These are phyloP conservation scores for Xylariaceae sp. DNA, from an alignment of 2,329 filamentous ascomycete species.

Conservation along the genomic window DNA sequence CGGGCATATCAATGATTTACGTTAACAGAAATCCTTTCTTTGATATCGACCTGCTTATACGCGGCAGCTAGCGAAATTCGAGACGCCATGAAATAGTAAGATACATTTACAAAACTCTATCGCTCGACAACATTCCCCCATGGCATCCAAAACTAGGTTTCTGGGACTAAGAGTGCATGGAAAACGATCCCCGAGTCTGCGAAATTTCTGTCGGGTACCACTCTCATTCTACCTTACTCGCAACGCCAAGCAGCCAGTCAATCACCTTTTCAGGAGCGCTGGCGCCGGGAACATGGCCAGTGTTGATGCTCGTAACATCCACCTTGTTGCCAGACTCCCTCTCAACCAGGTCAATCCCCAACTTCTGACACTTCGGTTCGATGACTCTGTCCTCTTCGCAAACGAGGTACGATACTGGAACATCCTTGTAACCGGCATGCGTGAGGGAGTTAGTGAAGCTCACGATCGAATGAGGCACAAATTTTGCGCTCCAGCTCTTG, in stretches of 20 bases:
- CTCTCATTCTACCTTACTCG: neutral
- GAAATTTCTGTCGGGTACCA: too few relatives aligned
- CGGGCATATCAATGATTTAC: too few relatives aligned
- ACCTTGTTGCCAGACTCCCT: slow-evolving; percentile 31
- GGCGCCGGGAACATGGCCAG: slow-evolving; percentile 35
- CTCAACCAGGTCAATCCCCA: slow-evolving; percentile 32
- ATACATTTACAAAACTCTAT: too few relatives aligned
- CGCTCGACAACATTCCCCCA: too few relatives aligned
- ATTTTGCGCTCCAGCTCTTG: neutral
- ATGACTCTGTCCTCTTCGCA: slow-evolving; percentile 37
- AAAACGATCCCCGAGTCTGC: too few relatives aligned
- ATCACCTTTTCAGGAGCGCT: slow-evolving; percentile 29
- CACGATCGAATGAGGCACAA: slow-evolving; percentile 32
- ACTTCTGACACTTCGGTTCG: slow-evolving; percentile 33
- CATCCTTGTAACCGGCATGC: slow-evolving; percentile 39
- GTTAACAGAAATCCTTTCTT: too few relatives aligned
- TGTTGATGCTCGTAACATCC: slow-evolving; percentile 36
- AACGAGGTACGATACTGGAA: slow-evolving; percentile 39
- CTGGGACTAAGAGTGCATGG: too few relatives aligned
- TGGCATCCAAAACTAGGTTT: too few relatives aligned
- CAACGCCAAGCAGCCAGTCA: slow-evolving; percentile 21
- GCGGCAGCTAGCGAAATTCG: too few relatives aligned
- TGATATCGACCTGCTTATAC: too few relatives aligned
- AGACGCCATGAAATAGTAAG: too few relatives aligned
- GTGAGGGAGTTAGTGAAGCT: slow-evolving; percentile 36